Conservation (phyloP, 345 rosid species). For the Dimocarpus longan region DNA sequence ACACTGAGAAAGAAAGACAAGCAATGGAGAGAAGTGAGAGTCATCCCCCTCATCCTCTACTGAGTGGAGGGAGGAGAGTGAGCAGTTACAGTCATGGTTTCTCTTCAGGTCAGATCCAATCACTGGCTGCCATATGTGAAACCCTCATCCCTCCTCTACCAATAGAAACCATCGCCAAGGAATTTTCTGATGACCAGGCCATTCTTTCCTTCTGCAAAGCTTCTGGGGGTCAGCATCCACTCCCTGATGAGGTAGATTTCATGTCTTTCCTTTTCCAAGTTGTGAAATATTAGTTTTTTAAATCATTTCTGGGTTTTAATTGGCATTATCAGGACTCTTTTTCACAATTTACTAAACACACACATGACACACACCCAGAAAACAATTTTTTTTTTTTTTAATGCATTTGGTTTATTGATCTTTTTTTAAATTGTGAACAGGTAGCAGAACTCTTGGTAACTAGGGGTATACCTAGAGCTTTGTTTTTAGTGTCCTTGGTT, state of each 20-base stretch:
- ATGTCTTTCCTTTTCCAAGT: neutral
- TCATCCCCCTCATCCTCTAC: conserved; percentile 42
- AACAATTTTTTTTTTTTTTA: too few relatives aligned
- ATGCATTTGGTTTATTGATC: too few relatives aligned
- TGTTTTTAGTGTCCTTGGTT: conserved; percentile 40
- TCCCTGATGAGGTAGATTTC: conserved; percentile 62
- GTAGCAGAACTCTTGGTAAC: conserved; percentile 63
- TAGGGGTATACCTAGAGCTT: conserved; percentile 40
- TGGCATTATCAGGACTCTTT: too few relatives aligned
- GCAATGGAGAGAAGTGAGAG: conserved; percentile 24
- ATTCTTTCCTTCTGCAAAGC: conserved; percentile 40
- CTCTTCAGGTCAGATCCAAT: conserved; percentile 59
- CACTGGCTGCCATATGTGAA: conserved; percentile 61
- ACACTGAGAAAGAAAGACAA: neutral
- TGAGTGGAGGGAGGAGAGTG: conserved; percentile 50
- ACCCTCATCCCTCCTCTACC: conserved; percentile 65
- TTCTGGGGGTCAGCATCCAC: conserved; percentile 60
- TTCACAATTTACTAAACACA: too few relatives aligned
- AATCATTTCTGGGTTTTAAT: too few relatives aligned
- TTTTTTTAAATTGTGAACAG: conserved; percentile 35
- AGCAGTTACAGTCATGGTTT: conserved; percentile 60
- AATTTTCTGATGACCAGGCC: conserved; percentile 36
- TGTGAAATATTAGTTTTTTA: neutral
- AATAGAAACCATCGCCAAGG: conserved; percentile 14
- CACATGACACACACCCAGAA: too few relatives aligned